Conservation (phyloP, 768 basidiomycete species). For the Ramaria sp. region DNA sequence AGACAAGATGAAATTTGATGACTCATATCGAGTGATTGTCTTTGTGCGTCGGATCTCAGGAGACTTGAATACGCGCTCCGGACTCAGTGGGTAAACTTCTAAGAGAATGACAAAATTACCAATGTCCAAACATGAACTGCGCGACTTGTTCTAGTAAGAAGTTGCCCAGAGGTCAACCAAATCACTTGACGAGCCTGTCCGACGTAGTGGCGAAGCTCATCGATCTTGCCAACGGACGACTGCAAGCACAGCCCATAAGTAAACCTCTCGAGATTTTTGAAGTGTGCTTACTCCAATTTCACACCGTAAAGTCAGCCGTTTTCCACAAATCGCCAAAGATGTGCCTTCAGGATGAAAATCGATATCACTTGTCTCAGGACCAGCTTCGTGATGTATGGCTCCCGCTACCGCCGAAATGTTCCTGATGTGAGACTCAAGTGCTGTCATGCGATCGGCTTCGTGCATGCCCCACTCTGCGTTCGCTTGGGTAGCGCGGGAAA, state of each 20-base stretch:
- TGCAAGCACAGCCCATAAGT: not conserved
- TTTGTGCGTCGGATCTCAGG: not conserved
- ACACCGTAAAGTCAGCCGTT: not conserved
- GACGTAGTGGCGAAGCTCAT: not conserved
- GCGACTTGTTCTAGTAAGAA: not conserved
- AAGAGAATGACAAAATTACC: not conserved
- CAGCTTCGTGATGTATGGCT: not conserved
- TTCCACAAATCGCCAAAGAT: not conserved
- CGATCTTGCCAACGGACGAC: not conserved
- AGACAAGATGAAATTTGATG: not conserved
- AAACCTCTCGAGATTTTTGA: not conserved
- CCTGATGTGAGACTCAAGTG: not conserved
- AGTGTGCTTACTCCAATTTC: not conserved
- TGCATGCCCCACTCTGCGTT: not conserved
- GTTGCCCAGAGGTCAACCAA: not conserved
- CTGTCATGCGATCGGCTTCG: not conserved
- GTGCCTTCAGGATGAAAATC: not conserved
- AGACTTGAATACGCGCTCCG: not conserved
- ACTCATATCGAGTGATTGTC: not conserved
- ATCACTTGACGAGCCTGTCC: not conserved
- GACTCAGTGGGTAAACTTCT: not conserved
- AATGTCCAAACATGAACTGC: not conserved
- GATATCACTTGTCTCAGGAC: not conserved
- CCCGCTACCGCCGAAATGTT: not conserved
- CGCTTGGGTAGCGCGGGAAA: not conserved